Percentiles rank a stretch among this genome's conserved stretches.
These are phyloP conservation scores for Cyberlindnera subsufficiens DNA, from an alignment of 805 yeast genomes.

Conservation along the genomic window DNA sequence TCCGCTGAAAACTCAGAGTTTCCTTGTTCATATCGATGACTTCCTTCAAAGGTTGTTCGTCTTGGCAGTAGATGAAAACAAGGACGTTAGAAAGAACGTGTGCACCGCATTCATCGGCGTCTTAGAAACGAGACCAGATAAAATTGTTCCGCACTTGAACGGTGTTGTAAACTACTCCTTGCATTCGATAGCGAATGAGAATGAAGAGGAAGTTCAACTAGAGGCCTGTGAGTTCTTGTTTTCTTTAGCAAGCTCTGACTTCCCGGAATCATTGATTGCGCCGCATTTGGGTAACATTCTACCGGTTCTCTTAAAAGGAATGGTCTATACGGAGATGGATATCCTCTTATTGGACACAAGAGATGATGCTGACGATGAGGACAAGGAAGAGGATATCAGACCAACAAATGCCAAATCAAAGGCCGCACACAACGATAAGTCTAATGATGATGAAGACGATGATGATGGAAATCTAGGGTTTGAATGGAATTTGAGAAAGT, in stretches of 20 bases:
- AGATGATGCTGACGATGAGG: slow-evolving; percentile 74
- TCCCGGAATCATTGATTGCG: slow-evolving; percentile 46
- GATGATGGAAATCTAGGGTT: slow-evolving; percentile 61
- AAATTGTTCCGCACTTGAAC: slow-evolving; percentile 67
- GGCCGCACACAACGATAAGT: slow-evolving; percentile 22
- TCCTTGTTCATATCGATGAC: slow-evolving; percentile 58
- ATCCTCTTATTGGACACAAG: slow-evolving; percentile 60
- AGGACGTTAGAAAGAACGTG: slow-evolving; percentile 62
- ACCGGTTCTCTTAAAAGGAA: slow-evolving; percentile 72
- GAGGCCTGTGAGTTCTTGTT: slow-evolving; percentile 93
- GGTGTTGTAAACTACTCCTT: slow-evolving; percentile 85
- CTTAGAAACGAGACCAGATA: slow-evolving; percentile 75
- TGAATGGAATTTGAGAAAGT: slow-evolving; percentile 89
- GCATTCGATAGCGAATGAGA: slow-evolving; percentile 57
- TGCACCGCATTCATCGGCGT: slow-evolving; percentile 71
- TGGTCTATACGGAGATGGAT: slow-evolving; percentile 87
- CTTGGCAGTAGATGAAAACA: slow-evolving; percentile 57
- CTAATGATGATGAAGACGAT: slow-evolving; percentile 60
- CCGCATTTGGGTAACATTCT: slow-evolving; percentile 58
- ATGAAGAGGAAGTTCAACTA: slow-evolving; percentile 70
- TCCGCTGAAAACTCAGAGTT: slow-evolving; percentile 59
- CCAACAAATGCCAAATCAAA: slow-evolving; percentile 74
- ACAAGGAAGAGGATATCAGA: slow-evolving; percentile 79
- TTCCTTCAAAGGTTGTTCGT: slow-evolving; percentile 59
- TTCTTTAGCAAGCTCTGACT: slow-evolving; percentile 57